These are phyloP conservation scores for Trichoderma endophyticum DNA, from an alignment of 2,329 filamentous ascomycete genomes.

Conservation along the genomic window DNA sequence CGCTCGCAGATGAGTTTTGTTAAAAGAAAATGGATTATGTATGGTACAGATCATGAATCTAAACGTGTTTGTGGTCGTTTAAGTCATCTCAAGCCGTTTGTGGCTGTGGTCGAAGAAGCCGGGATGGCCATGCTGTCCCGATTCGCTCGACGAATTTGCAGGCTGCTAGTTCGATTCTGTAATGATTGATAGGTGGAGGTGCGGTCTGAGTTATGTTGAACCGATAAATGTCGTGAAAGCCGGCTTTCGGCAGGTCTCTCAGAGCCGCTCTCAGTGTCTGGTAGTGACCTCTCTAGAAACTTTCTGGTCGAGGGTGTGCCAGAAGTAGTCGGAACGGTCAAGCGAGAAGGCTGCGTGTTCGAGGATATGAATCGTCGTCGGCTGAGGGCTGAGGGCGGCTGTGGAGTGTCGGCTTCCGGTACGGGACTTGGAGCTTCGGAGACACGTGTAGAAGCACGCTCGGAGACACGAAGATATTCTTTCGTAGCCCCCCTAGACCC, in stretches of 20 bases:
- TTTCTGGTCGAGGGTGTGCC: slow-evolving; percentile 39
- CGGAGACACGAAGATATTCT: slow-evolving; percentile 26
- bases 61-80: slow-evolving; percentile 18
- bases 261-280: slow-evolving; percentile 41
- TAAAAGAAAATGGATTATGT: slow-evolving; percentile 25
- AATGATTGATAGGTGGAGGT: slow-evolving; percentile 28
- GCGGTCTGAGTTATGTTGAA: slow-evolving; percentile 33
- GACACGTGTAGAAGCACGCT: slow-evolving; percentile 21
- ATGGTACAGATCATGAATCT: slow-evolving; percentile 19
- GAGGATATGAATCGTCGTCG: slow-evolving; percentile 53
- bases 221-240: slow-evolving; percentile 41
- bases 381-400: slow-evolving; percentile 47
- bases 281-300: slow-evolving; percentile 47
- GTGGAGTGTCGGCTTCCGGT: slow-evolving; percentile 33
- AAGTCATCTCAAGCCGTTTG: slow-evolving; percentile 45
- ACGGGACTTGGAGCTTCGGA: slow-evolving; percentile 35
- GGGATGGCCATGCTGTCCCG: slow-evolving; percentile 40
- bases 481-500: slow-evolving; percentile 32
- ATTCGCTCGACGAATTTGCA: slow-evolving; percentile 41
- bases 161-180: slow-evolving; percentile 45
- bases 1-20: slow-evolving; percentile 25
- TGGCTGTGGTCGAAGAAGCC: slow-evolving; percentile 38
- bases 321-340: slow-evolving; percentile 40
- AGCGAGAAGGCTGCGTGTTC: slow-evolving; percentile 44
- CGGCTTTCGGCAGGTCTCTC: slow-evolving; percentile 29